These are phyloP conservation scores for Aspergillus bridgeri DNA, from an alignment of 495 filamentous ascomycete species.

Conservation along the genomic window DNA sequence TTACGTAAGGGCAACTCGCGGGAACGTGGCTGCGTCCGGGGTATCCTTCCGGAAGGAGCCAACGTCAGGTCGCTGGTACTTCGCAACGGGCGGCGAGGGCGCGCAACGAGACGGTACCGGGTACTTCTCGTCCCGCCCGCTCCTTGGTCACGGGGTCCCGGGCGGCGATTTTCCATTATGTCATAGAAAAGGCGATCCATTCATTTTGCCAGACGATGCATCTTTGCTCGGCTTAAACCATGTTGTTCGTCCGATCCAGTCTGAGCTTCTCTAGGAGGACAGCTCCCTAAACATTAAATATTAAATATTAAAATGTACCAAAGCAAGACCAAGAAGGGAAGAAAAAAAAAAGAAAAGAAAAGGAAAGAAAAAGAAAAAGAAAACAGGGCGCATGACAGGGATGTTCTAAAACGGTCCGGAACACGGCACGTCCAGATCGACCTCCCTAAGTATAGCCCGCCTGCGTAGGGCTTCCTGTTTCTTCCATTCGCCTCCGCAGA, in stretches of 20 bases:
- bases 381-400: not conserved
- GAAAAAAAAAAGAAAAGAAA: slow-evolving; percentile 18
- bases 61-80: not conserved
- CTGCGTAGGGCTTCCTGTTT: not conserved
- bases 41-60: not conserved
- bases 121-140: slow-evolving; percentile 25
- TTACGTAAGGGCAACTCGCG: slow-evolving; percentile 19
- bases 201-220: not conserved
- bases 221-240: not conserved
- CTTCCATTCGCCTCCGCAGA: no score
- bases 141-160: slow-evolving; percentile 19
- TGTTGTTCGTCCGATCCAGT: not conserved
- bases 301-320: no score
- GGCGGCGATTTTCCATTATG: slow-evolving; percentile 26
- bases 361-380: not conserved
- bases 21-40: slow-evolving; percentile 4
- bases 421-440: not conserved
- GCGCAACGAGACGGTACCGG: not conserved
- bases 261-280: no score
- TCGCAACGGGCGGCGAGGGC: not conserved
- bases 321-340: no score
- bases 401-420: slow-evolving; percentile 1
- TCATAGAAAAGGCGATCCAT: slow-evolving; percentile 26
- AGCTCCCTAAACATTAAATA: no score
- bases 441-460: not conserved